These are phyloP conservation scores for Toxicodendron radicans DNA, from an alignment of 345 rosid species.

Conservation along the genomic window DNA sequence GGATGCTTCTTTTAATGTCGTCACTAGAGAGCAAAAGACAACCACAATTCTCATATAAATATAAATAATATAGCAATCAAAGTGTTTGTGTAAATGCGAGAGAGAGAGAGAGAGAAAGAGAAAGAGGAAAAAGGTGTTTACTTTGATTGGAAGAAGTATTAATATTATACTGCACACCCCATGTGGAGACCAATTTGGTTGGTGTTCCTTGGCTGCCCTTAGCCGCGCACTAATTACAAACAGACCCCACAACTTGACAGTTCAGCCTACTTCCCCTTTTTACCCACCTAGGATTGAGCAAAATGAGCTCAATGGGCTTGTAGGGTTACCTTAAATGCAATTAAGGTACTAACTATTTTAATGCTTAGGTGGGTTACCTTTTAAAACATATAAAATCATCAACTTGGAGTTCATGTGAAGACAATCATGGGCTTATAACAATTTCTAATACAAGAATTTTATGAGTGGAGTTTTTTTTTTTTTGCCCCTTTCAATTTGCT, in stretches of 20 bases:
- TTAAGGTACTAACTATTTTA: conserved; percentile 10
- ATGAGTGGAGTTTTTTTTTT: conserved; percentile 26
- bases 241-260: conserved; percentile 19
- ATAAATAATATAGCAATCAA: background rate
- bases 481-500: conserved; percentile 7
- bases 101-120: conserved; percentile 11
- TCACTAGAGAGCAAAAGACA: conserved; percentile 14
- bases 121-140: background rate
- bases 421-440: conserved; percentile 35
- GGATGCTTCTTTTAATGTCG: conserved; percentile 17
- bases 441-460: background rate
- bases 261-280: conserved; percentile 2
- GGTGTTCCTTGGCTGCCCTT: conserved; percentile 39
- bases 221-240: conserved; percentile 1
- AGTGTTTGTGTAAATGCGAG: background rate
- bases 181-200: conserved; percentile 45
- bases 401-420: conserved; percentile 51
- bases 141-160: conserved; percentile 14
- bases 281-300: conserved; percentile 15
- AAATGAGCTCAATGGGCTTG: background rate
- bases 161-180: conserved; percentile 32
- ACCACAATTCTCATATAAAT: background rate
- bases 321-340: background rate
- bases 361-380: conserved; percentile 17
- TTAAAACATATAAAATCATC: conserved; percentile 6